Percentiles rank a stretch among this genome's conserved stretches.
These are phyloP conservation scores for Chlorophyllum brunneum DNA, from an alignment of 768 basidiomycete species.

Conservation along the genomic window DNA sequence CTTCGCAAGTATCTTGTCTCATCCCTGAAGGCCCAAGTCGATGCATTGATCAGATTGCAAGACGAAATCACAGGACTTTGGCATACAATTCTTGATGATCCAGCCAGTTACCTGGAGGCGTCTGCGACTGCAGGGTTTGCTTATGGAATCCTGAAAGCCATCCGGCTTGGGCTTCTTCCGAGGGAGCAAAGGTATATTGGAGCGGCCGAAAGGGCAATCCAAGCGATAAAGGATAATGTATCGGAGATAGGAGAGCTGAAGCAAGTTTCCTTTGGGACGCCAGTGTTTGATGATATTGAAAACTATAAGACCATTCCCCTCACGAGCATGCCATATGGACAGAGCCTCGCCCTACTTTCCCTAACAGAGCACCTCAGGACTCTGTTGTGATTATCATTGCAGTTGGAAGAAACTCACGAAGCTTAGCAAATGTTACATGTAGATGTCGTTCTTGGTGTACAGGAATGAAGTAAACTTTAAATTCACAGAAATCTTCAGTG, in stretches of 20 bases:
- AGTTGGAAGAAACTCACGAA: background rate
- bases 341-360: constrained; percentile 46
- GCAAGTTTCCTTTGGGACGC: constrained; percentile 50
- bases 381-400: constrained; percentile 23
- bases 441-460: constrained; percentile 27
- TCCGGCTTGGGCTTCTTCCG: constrained; percentile 39
- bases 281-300: constrained; percentile 43
- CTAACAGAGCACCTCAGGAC: constrained; percentile 45
- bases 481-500: constrained; percentile 25
- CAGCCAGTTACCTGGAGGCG: constrained; percentile 46
- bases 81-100: constrained; percentile 53
- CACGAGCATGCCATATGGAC: constrained; percentile 57
- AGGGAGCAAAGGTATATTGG: constrained; percentile 35
- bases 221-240: constrained; percentile 40
- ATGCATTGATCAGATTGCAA: constrained; percentile 43
- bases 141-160: constrained; percentile 41
- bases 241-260: constrained; percentile 41
- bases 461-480: constrained; percentile 33
- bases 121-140: constrained; percentile 47
- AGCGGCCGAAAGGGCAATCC: constrained; percentile 35
- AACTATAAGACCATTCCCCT: constrained; percentile 48
- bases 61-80: constrained; percentile 43
- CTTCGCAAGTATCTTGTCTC: constrained; percentile 37
- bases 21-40: constrained; percentile 40
- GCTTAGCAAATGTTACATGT: constrained; percentile 15